Conservation (phyloP, 768 basidiomycete genomes). For the Xerocomellus amylosporus region DNA sequence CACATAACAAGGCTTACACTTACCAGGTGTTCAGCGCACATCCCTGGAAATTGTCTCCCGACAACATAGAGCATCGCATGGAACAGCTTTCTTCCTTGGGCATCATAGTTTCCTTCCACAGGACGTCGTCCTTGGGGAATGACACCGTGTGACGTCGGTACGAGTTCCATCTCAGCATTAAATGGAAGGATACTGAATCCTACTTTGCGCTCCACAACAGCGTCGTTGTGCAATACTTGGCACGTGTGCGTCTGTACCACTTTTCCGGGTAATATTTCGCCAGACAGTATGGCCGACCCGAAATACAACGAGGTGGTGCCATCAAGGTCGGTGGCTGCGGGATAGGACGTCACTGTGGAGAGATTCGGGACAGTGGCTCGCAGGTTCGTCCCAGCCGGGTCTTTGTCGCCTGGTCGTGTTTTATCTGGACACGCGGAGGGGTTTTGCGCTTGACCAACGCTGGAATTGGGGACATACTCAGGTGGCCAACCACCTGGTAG, state of each 20-base stretch:
- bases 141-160: not conserved
- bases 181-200: slow-evolving; percentile 4
- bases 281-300: not conserved
- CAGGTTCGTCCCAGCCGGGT: not conserved
- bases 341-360: not conserved
- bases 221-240: not conserved
- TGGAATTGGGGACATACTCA: too few relatives aligned
- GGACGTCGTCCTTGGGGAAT: slow-evolving; percentile 4
- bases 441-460: too few relatives aligned
- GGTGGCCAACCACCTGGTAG: not conserved
- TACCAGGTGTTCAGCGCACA: slow-evolving; percentile 7
- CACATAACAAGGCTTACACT: not conserved
- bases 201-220: not conserved
- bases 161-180: not conserved
- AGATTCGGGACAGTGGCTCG: not conserved
- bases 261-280: not conserved
- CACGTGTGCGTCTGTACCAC: not conserved
- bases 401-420: not conserved
- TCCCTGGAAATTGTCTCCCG: slow-evolving; percentile 8
- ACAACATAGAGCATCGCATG: slow-evolving; percentile 7
- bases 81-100: slow-evolving; percentile 3
- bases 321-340: not conserved
- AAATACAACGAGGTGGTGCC: not conserved
- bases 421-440: not conserved
- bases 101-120: slow-evolving; percentile 4